phyloP scores from a whole-genome alignment of 352 stramenopile species.

The Blastocystis sp. region DNA sequence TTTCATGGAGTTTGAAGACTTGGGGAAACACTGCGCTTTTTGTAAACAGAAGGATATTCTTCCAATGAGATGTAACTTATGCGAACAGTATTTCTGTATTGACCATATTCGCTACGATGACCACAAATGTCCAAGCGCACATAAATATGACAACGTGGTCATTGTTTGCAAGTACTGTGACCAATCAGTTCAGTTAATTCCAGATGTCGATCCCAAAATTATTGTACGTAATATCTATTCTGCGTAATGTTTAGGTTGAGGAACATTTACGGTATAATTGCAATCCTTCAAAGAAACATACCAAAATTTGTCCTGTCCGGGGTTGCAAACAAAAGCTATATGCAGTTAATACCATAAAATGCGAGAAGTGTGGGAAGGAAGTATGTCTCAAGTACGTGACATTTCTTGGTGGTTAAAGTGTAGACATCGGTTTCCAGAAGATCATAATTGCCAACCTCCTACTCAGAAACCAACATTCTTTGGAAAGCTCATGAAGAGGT shows the following conservation, averaged over 20 bases:
- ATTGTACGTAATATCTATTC: background rate
- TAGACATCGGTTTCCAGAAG: constrained; percentile 44
- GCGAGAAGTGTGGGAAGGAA: constrained; percentile 27
- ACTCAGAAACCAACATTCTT: background rate
- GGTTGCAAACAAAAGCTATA: constrained; percentile 58
- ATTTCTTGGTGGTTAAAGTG: background rate
- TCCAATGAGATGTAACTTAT: constrained; percentile 32
- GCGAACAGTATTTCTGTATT: constrained; percentile 48
- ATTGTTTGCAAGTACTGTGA: constrained; percentile 38
- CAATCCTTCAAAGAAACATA: constrained; percentile 11
- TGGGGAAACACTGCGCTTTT: constrained; percentile 47
- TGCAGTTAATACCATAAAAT: constrained; percentile 47
- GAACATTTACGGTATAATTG: constrained; percentile 50
- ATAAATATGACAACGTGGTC: background rate
- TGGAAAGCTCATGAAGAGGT: background rate
- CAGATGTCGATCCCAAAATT: background rate
- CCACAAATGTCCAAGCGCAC: constrained; percentile 37
- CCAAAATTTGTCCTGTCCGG: constrained; percentile 21
- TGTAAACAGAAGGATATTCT: constrained; percentile 59
- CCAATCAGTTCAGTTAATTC: constrained; percentile 30
- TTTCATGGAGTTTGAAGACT: constrained; percentile 59
- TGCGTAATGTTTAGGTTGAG: constrained; percentile 18
- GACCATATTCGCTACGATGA: constrained; percentile 21
- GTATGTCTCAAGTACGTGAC: background rate
- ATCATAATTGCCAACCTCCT: constrained; percentile 30